Base-by-base conservation (phyloP, 805 yeast species). In the Kregervanrija fluxuum region DNA sequence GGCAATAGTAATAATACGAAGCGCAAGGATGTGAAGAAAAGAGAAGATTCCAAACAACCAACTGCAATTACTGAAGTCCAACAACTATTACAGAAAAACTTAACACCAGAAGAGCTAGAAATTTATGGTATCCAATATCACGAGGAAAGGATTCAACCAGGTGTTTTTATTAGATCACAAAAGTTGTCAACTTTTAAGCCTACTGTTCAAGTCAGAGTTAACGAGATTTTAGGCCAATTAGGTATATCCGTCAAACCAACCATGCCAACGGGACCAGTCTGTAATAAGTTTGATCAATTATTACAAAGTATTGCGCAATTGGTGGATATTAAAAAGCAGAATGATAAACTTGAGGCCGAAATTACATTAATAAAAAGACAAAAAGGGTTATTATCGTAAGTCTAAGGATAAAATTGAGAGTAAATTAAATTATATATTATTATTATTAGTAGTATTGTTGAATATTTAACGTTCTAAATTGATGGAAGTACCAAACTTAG, bases 271-370 rank as follows among this genome's bases (percentile, higher is more conserved):
- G 78, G 82, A 33, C 79, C 73, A 42, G 88, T 90, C 1, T 77
- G 87, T 64, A 73, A 80, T 6, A 79, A 78, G 55, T 89, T 84
- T 57, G 97, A 91, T 54, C 79, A 78, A 45, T 64, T 93, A 42
- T 71, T 85, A 40, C 80, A 81, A 50, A 69, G 81, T 0, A 85
- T 87, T 30, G 80, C 79, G 11, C 74, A 82, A 2, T 67, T 91
- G 50, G 69, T 90, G 44, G 98, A 93, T 44, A 70, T 90, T 12
- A 91, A 91, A 66, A 83, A 79, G 60, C 95, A 87, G 45, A 78
- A 79, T 15, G 99, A 93, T 61, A 89, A 88, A 64, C 68, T 90
- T 11, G 90, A 86, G 50, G 81, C 95, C 3, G 98, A 91, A 53
- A 73, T 77, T 34, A 69, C 71, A 31, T 68, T 81, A 45, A 62